phyloP scores from a whole-genome alignment of 2,329 filamentous ascomycete species.

The Phoma sp. region DNA sequence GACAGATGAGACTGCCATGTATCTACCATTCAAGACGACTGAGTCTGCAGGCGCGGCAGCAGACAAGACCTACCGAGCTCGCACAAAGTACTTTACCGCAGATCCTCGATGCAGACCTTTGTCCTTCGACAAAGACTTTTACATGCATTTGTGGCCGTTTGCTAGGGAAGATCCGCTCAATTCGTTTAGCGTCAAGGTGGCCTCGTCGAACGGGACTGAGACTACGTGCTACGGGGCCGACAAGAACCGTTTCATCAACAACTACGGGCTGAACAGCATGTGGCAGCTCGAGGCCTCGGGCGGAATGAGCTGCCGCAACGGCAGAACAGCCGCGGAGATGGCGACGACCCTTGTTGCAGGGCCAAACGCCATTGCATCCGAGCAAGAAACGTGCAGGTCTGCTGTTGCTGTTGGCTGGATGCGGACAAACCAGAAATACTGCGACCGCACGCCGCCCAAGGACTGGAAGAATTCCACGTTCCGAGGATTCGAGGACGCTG shows the following conservation, averaged over 20 bases:
- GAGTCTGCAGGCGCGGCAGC: conserved; percentile 5
- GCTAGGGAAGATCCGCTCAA: neutral
- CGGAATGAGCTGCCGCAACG: conserved; percentile 31
- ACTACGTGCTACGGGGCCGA: neutral
- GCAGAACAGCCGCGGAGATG: conserved; percentile 23
- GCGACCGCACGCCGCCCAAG: conserved; percentile 6
- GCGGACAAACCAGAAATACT: conserved; percentile 18
- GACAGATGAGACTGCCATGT: conserved; percentile 55
- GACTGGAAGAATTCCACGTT: neutral
- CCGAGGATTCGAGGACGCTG: conserved; percentile 1
- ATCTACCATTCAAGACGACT: conserved; percentile 53
- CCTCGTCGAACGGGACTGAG: neutral
- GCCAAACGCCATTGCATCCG: conserved; percentile 18
- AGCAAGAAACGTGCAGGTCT: conserved; percentile 24
- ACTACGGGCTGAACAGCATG: neutral
- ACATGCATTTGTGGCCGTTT: neutral
- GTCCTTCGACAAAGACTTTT: neutral
- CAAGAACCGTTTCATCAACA: neutral
- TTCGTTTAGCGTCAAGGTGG: neutral
- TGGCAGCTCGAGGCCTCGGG: neutral
- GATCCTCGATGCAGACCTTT: neutral
- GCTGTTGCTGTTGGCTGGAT: conserved; percentile 37
- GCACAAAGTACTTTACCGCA: neutral
- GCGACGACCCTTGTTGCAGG: conserved; percentile 1
- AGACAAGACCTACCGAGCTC: neutral